Evolutionary conservation across 2,329 filamentous ascomycete genomes (phyloP), one percentile per base, ranked within the genome.

Genomic region (Botrytis paeoniae): DNA sequence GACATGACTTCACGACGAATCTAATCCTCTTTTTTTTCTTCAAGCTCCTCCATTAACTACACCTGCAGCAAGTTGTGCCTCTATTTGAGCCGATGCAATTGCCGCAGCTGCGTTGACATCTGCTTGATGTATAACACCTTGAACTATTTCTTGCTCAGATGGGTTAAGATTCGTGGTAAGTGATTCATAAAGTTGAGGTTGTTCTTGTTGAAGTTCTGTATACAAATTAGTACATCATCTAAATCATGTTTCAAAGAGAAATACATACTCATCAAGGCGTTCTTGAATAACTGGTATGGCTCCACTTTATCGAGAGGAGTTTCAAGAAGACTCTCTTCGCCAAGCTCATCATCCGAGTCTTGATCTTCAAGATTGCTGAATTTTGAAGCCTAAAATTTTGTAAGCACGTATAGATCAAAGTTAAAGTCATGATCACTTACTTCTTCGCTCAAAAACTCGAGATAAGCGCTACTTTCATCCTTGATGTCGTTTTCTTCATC

Each of bases 361-460:
- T 91, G 89, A 25, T 88, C 87, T 45, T 88, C 86, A 41, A 91
- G 87, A 29, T 90, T 88, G 75, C 91, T 90, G 82, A 96, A 95
- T 81, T 96, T 97, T 79, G 94, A 91, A 20, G 94, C 94, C 90
- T 93, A 77, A 8, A 73, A 60, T n/a, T 18, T 57, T 39, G 66
- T 75, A 63, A 76, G 72, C 57, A 71, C 70, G 20, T 70, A 32
- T 29, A 32, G 61, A 39, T 35, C 8, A 9, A 18, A 73, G 37
- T 64, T 20, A 64, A 54, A 25, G 14, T 59, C 61, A 12, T 29
- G 22, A 29, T 22, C 41, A 79, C 86, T 81, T 81, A 91, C 92
- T 86, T 98, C 95, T 81, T 97, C 93, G 78, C 95, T 97, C 41
- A 99, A 84, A 85, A 99, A 99, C 77, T 98, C 95, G 64, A 99